Evolutionary conservation across 768 basidiomycete genomes (phyloP).

Genomic region (Ramaria sp.): DNA sequence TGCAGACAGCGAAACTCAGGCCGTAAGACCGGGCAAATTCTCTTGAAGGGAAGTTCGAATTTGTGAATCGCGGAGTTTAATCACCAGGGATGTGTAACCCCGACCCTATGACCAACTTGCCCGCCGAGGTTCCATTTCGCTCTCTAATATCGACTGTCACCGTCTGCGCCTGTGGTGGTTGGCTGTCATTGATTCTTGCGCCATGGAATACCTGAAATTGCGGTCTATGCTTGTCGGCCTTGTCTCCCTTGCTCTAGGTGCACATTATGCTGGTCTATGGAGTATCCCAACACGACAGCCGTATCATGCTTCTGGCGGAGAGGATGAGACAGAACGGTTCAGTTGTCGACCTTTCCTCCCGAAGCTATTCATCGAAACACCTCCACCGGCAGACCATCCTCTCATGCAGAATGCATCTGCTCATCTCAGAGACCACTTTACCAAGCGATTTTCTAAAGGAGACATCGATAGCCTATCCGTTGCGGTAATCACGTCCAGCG

Average conservation of each 20-base stretch:
- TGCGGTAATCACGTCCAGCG: conserved; percentile 36
- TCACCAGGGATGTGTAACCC: too few species aligned
- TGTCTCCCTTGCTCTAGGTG: neutral
- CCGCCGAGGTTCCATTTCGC: too few species aligned
- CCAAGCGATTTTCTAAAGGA: conserved; percentile 17
- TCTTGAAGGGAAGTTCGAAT: too few species aligned
- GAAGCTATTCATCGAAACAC: conserved; percentile 16
- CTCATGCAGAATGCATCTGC: conserved; percentile 5
- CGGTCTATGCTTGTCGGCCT: neutral
- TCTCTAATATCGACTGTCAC: too few species aligned
- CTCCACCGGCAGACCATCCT: conserved; percentile 10
- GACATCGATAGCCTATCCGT: conserved; percentile 42
- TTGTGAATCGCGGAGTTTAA: too few species aligned
- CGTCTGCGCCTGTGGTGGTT: too few species aligned
- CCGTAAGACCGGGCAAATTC: too few species aligned
- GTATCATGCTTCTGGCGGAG: neutral
- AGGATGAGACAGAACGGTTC: conserved; percentile 9
- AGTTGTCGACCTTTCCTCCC: conserved; percentile 20
- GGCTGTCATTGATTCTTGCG: too few species aligned
- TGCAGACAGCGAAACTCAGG: too few species aligned
- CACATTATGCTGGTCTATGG: neutral
- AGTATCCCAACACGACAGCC: neutral
- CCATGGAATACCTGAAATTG: too few species aligned
- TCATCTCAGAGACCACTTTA: neutral
- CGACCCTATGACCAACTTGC: too few species aligned